phyloP scores from a whole-genome alignment of 108 stramenopile genomes.

The Cylindrotheca closterium region DNA sequence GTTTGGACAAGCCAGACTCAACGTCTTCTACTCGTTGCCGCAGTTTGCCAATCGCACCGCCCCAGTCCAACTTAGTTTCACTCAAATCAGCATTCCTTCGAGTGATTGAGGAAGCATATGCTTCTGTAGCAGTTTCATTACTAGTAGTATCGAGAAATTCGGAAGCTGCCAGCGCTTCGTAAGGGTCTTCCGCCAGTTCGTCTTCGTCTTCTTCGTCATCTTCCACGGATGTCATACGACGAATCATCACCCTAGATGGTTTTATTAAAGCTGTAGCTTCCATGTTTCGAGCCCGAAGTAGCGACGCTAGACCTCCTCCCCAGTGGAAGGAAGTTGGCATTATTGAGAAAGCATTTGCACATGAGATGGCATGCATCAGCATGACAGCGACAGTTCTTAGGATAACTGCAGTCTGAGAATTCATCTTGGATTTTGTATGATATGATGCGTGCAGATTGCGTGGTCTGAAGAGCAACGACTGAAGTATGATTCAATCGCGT shows the following conservation, averaged over 20 bases:
- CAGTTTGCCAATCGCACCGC: constrained; percentile 67
- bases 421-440: too few relatives aligned
- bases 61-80: constrained; percentile 65
- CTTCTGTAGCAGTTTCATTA: not conserved
- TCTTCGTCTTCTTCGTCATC: constrained; percentile 23
- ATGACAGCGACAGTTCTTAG: too few relatives aligned
- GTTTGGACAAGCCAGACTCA: constrained; percentile 53
- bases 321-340: too few relatives aligned
- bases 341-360: too few relatives aligned
- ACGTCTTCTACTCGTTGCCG: constrained; percentile 63
- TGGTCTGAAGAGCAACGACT: too few relatives aligned
- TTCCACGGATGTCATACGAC: constrained; percentile 1
- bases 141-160: constrained; percentile 16
- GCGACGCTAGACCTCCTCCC: too few relatives aligned
- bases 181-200: constrained; percentile 17
- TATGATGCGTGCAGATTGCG: too few relatives aligned
- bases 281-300: too few relatives aligned
- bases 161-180: constrained; percentile 10
- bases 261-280: too few relatives aligned
- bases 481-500: too few relatives aligned
- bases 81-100: constrained; percentile 5
- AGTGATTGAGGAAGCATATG: constrained; percentile 1
- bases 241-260: not conserved
- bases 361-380: too few relatives aligned
- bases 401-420: too few relatives aligned